Evolutionary conservation across 176 grass and related monocot species (phyloP), one percentile per base, ranked within the genome.

Genomic region (Urochloa ruziziensis): DNA sequence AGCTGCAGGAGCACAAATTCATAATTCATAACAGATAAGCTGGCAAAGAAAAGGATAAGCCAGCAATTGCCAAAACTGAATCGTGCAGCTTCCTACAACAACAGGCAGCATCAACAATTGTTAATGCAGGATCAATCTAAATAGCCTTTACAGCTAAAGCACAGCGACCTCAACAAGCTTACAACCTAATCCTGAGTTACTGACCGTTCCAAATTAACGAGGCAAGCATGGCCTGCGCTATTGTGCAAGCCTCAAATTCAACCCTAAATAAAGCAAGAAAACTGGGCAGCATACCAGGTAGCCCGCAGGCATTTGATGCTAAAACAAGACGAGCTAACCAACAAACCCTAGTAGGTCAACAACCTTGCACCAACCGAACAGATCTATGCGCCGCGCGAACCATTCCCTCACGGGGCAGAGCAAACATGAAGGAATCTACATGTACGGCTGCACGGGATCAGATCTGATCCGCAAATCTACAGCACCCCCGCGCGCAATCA

Each of bases 301-400:
- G 42, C 72, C 30, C 51, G 37, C 7, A 35, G n/a, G 30, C 9
- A 53, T 54, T 10, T 10, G 1, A 16, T 47, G 37, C 48, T 49
- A 67, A 84, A 37, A 19, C 42, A 57, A 35, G 21, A 24, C 24
- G 4, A 18, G 16, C 18, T 47, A 61, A 67, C 27, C 19, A 29
- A 7, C 27, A 48, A 47, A 62, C 3, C 23, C 1, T 35, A 16
- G 2, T 23, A 56, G 40, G 46, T 32, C 57, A 40, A 67, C 59
- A 24, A 34, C 40, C 85, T 10, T 58, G 19, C 62, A 49, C 51
- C 39, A 85, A 70, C 21, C 44, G 4, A 16, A 39, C 71, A 71
- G 58, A 94, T 85, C 82, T 90, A 77, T 51, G 13, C 16, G 23
- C 2, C 21, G 56, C 8, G 63, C 49, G 14, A 15, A 21, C 10